Evolutionary conservation across 768 basidiomycete genomes (phyloP), one percentile per base, ranked within the genome.

Genomic region (Tricholoma hemisulphureum): DNA sequence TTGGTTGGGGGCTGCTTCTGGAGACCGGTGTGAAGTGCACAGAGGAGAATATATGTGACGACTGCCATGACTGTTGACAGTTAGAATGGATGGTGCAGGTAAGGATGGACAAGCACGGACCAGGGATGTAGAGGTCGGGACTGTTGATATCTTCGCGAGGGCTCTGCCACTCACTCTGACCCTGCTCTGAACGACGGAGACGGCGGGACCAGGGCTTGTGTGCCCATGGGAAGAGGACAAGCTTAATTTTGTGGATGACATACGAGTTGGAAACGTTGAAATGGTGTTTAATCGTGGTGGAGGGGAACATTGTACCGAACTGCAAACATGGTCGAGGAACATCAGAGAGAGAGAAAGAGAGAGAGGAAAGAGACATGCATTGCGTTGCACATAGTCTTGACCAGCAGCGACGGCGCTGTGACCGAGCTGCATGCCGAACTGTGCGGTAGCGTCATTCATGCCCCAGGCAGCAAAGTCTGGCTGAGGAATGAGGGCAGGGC

Each of bases 201-300:
- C 85, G 83, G 7, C 96, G 80, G 1, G 86, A 81, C 90, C 94
- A 95, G 0, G 94, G 91, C 57, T 82, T 84, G 69, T 98, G 95
- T 41, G 86, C 72, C 97, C 97, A 98, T 0, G 97, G 97, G 63
- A 97, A 98, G n/a, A 98, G 75, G 13, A 99, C 78, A 9, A 98
- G 77, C 13, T 83, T 82, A 6, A 99, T 75, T 69, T 98, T 99
- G 64, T 82, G 82, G 41, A 98, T 86, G 55, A 98, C 97, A 70
- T 99, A 99, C 0, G 87, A 88, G 68, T 98, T 98, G 13, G 92
- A 93, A 9, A 99, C 97, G 71, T 97, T 93, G 75, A 98, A 98
- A 31, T 54, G 53, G 11, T 54, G 65, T 69, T 96, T 95, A 53
- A 97, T 78, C 43, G 87, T 78, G 10, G 84, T 79, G 29, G 88